A percentile compares a stretch with the other conserved stretches of the same genome.
Conservation (phyloP, 169 alveolate species). For the Plasmodium reichenowi region DNA sequence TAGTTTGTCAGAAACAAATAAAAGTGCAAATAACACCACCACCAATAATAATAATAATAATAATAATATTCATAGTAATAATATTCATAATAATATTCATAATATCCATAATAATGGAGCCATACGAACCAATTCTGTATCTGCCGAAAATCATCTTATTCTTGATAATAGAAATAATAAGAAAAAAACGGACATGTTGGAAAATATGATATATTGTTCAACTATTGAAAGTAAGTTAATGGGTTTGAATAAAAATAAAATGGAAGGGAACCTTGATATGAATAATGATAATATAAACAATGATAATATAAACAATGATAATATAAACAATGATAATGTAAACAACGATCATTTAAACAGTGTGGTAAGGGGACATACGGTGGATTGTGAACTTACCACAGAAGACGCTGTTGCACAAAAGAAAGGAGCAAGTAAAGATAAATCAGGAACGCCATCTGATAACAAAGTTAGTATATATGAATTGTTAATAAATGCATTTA, state of each 20-base stretch:
- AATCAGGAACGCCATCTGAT: neutral
- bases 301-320: neutral
- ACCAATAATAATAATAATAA: neutral
- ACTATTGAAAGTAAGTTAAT: neutral
- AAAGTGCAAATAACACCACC: neutral
- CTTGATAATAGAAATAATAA: neutral
- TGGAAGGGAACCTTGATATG: neutral
- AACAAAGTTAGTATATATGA: slow-evolving; percentile 40
- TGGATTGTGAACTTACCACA: neutral
- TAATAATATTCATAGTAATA: neutral
- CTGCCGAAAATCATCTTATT: neutral
- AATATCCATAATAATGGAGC: neutral
- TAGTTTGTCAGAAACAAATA: neutral
- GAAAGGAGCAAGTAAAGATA: neutral
- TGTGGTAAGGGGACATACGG: neutral
- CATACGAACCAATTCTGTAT: neutral
- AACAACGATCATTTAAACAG: neutral
- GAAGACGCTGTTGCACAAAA: neutral
- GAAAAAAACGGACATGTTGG: neutral
- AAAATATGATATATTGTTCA: neutral
- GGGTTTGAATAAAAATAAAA: neutral
- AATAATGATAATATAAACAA: neutral
- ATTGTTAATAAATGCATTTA: slow-evolving; percentile 58
- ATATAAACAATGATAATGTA: neutral
- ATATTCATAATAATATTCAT: neutral